Base-by-base conservation (phyloP, 495 filamentous ascomycete genomes). In the Annulohypoxylon nitens region DNA sequence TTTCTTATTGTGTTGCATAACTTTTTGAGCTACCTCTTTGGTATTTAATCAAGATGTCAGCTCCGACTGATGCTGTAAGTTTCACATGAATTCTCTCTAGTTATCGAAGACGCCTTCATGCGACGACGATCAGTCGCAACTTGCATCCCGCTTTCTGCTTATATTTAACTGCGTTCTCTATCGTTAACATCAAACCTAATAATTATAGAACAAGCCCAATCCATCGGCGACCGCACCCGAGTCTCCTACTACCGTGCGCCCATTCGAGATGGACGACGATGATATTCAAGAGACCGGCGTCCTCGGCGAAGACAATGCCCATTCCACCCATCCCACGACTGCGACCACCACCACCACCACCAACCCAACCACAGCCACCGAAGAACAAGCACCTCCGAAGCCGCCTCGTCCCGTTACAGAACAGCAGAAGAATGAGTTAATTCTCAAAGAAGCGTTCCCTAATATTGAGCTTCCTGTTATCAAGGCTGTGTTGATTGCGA, bases 401-500 rank as follows among this genome's bases (percentile, higher is more conserved):
- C 96, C 95, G 20, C 96, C 95, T 18, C 90, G 96, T 43, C 96
- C 95, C 37, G 72, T 93, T 77, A 92, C 87, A 75, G 90, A 93
- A 67, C 87, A 90, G 66, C 90, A 96, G 78, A 90, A 95, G 82
- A 93, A 93, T 23, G 92, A 95, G 80, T 90, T 89, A 73, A 98
- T 93, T 23, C 87, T 99, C 36, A 93, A 92, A 76, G 96, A 99
- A 80, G 97, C 95, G 0, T 99, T 99, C 77, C 96, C 96, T 2
- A 84, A 82, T 61, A 90, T 98, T 71, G 96, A 99, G 58, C 79
- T 83, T 11, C 77, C 88, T 23, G 94, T 99, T 18, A 88, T 98
- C 76, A 97, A 91, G 81, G 96, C 96, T 14, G 93, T 99, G 8
- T 82, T 99, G 64, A 83, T 84, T 11, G 96, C 96, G 8, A 97